Evolutionary conservation across 78 protist species (phyloP), one percentile per base, ranked within the genome.

Genomic region (Mantamonas sphyraenae): DNA sequence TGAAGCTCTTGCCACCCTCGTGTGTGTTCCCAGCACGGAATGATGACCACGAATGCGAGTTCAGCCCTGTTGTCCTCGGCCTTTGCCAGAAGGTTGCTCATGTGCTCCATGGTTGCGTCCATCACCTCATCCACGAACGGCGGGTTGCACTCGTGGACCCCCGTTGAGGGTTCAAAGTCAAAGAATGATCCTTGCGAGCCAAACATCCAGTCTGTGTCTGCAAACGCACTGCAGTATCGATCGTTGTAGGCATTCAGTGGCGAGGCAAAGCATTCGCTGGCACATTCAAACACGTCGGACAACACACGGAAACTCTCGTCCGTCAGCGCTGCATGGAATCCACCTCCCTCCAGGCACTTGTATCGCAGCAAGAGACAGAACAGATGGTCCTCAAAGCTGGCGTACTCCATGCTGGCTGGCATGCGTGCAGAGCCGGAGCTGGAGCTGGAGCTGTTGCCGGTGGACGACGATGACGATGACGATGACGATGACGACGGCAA

Each of bases 231-330:
- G 45, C 53, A 34, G 22, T 20, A 71, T 55, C 24, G 66, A 19
- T 39, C 50, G 19, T 16, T 57, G 16, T 31, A 14, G 9, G 62
- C 59, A 37, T 71, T 71, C 34, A 71, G 20, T 5, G 76, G 76
- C 19, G 58, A 39, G 4, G 76, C 76, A 53, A 71, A 71, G 58
- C 76, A 71, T 43, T 71, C 76, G 22, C 42, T n/a, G 8, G 31
- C 39, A n/a, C 9, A 5, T 34, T 37, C 65, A 16, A 71, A 24
- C 7, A 37, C 39, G 22, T 8, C 4, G 31, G 19, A 3, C 42
- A 71, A 5, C 16, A 53, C 64, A 9, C 10, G 47, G 30, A 71
- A 57, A 1, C 19, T 8, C 37, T 20, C 0, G 19, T 68, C 73
- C 26, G n/a, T 9, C 67, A 50, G 17, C 24, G 73, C 73, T 68